Conservation (phyloP, 2,329 filamentous ascomycete genomes). For the Capronia coronata region DNA sequence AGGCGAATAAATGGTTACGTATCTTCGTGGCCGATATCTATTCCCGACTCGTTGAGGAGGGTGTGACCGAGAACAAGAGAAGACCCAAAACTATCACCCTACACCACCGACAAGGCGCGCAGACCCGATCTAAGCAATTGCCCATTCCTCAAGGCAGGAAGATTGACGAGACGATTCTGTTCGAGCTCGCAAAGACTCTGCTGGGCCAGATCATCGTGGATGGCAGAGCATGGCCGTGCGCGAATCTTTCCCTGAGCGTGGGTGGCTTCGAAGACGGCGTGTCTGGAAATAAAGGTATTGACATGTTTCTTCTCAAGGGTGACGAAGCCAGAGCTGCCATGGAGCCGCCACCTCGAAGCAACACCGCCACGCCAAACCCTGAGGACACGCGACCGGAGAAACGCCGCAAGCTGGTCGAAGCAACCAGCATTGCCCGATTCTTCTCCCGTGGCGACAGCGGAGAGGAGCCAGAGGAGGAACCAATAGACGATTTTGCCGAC, state of each 20-base stretch:
- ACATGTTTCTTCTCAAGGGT: conserved; percentile 69
- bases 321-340: conserved; percentile 46
- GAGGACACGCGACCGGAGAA: conserved; percentile 27
- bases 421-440: conserved; percentile 52
- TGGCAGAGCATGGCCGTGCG: conserved; percentile 79
- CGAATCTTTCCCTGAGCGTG: conserved; percentile 82
- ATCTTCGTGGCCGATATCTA: conserved; percentile 93
- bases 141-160: conserved; percentile 70
- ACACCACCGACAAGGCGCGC: conserved; percentile 68
- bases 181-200: conserved; percentile 68
- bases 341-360: conserved; percentile 32
- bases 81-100: conserved; percentile 79
- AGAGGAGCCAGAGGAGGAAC: conserved; percentile 30
- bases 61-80: conserved; percentile 77
- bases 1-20: conserved; percentile 75
- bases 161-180: conserved; percentile 65
- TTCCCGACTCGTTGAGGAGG: conserved; percentile 81
- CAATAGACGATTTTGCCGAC: conserved; percentile 5
- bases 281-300: conserved; percentile 77
- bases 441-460: conserved; percentile 43
- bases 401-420: conserved; percentile 46
- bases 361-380: conserved; percentile 29
- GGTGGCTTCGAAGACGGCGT: conserved; percentile 88
- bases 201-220: conserved; percentile 72
- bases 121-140: conserved; percentile 66